Conservation (phyloP, 768 basidiomycete genomes). For the Glaciozyma antarctica region DNA sequence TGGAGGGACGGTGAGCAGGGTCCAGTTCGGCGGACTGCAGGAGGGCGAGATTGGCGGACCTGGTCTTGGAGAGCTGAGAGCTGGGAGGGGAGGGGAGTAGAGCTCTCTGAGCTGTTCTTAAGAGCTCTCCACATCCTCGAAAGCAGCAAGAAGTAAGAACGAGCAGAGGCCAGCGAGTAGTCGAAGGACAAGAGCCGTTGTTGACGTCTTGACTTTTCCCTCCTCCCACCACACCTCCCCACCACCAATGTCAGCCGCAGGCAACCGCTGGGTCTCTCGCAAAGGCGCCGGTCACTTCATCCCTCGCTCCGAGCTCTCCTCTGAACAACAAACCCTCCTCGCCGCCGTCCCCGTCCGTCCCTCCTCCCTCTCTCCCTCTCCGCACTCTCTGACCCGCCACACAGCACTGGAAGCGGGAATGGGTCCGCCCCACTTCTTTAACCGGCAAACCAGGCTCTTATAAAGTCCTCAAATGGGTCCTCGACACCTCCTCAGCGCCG, state of each 20-base stretch:
- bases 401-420: constrained; percentile 29
- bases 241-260: not conserved
- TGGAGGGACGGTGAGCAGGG: not conserved
- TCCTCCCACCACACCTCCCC: not conserved
- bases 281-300: constrained; percentile 2
- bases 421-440: constrained; percentile 23
- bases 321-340: constrained; percentile 24
- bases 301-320: constrained; percentile 5
- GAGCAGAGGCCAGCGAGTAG: not conserved
- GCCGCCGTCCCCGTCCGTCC: constrained; percentile 10
- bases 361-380: not conserved
- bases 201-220: not conserved
- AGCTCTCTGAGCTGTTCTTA: too few relatives aligned
- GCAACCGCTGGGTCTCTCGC: constrained; percentile 10
- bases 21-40: not conserved
- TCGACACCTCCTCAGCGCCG: constrained; percentile 17
- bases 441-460: constrained; percentile 7
- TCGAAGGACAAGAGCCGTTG: not conserved
- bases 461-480: constrained; percentile 26
- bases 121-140: not conserved
- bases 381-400: too few relatives aligned
- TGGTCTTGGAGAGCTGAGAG: not conserved
- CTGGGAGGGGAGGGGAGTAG: not conserved
- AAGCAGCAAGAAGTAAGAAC: not conserved
- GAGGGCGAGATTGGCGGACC: not conserved